Evolutionary conservation across 768 basidiomycete genomes (phyloP).

Genomic region (Leccinum longicurvipes): DNA sequence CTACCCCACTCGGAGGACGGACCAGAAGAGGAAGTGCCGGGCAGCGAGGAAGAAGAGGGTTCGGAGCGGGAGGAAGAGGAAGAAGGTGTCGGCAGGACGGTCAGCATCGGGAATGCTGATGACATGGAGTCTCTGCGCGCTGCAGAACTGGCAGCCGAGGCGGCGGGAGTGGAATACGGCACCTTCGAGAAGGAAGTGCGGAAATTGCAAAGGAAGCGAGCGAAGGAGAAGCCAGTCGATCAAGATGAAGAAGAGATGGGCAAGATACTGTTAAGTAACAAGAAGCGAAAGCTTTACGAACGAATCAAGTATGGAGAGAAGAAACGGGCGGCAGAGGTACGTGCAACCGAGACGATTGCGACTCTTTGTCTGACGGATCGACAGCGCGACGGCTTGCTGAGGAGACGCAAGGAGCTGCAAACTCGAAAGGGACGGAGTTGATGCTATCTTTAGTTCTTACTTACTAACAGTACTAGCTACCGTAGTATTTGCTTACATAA

Average conservation of each 20-base stretch:
- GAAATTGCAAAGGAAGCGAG: constrained; percentile 48
- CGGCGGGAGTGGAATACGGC: constrained; percentile 75
- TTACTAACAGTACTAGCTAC: not conserved
- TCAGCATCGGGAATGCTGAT: constrained; percentile 34
- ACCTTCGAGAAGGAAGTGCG: constrained; percentile 75
- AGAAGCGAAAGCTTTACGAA: constrained; percentile 89
- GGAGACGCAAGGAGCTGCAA: constrained; percentile 52
- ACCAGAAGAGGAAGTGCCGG: constrained; percentile 29
- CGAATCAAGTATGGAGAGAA: constrained; percentile 86
- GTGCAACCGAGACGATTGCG: constrained; percentile 23
- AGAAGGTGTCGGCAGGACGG: constrained; percentile 31
- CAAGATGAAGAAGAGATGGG: constrained; percentile 76
- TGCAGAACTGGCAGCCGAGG: constrained; percentile 92
- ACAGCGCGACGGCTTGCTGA: constrained; percentile 61
- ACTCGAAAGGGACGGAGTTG: constrained; percentile 32
- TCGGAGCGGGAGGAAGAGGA: constrained; percentile 20
- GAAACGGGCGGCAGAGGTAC: constrained; percentile 76
- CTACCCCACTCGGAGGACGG: constrained; percentile 18
- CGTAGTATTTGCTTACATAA: not conserved
- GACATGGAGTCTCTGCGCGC: constrained; percentile 73
- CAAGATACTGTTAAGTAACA: constrained; percentile 98
- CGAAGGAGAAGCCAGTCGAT: constrained; percentile 35
- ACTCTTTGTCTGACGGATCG: constrained; percentile 8
- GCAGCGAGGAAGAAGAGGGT: constrained; percentile 29
- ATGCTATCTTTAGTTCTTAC: not conserved